Evolutionary conservation across 2,329 filamentous ascomycete genomes (phyloP), one percentile per base, ranked within the genome.

Genomic region (Aspergillus cejpii): DNA sequence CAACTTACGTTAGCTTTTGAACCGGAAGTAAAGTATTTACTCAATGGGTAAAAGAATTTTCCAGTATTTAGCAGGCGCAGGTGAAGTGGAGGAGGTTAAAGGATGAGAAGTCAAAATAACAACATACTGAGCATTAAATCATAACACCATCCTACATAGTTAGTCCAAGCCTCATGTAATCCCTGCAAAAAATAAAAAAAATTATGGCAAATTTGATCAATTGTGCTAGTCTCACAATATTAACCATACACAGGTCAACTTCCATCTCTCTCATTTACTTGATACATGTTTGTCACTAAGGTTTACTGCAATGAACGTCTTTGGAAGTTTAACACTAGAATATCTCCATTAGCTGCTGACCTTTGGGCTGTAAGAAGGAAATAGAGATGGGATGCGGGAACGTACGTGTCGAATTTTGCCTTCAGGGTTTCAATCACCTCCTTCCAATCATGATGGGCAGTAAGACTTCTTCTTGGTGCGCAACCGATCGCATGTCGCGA

Each of bases 401-500:
- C 84, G 72, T 76, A 91, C 85, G 89, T 89, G 62, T 95, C 87
- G 62, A 98, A 97, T 60, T 95, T 97, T 39, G 87, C 91, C 54
- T 90, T 81, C 52, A 98, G 73, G 1, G 90, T 97, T 69, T 95
- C 90, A 55, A 98, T 87, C n/a, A 98, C 87, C 58, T 91, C 81
- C 69, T 94, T 91, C 91, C 92, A 98, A 66, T 98, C 87, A 28
- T 83, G 82, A 68, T 98, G 94, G 2, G 87, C 80, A 2, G 91
- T 97, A 58, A 98, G 72, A 62, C 87, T 94, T 50, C 92, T 78
- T 51, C 90, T 77, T n/a, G 88, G 89, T 5, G 91, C 88, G 63
- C 87, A 94, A 31, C 91, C 90, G 58, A 98, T 98, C 66, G 89
- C 94, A 66, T 98, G 92, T 58, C 92, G 87, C 57, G 87, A 92